A percentile compares a stretch with the other conserved stretches of the same genome.
Evolutionary conservation across 208 protist species (phyloP).

Genomic region (Acanthamoeba royreba): DNA sequence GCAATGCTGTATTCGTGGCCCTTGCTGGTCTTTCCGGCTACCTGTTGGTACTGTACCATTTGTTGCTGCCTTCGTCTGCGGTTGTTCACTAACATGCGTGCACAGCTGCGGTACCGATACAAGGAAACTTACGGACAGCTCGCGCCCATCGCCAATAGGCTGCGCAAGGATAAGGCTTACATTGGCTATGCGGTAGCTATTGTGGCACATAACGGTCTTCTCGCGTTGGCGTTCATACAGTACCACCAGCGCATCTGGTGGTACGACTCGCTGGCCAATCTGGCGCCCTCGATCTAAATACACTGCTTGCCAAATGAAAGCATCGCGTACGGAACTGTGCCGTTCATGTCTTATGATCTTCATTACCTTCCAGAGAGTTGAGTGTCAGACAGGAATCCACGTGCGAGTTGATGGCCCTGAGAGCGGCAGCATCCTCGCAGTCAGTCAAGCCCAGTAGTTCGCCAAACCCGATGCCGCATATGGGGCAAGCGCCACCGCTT

Average conservation of each 20-base stretch:
- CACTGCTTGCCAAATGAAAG: too few species aligned
- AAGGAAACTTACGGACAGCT: not conserved
- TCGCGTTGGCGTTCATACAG: slow-evolving; percentile 35
- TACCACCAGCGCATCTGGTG: slow-evolving; percentile 52
- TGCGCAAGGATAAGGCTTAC: not conserved
- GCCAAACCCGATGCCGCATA: too few species aligned
- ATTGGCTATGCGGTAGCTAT: slow-evolving; percentile 7
- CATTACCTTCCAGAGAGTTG: too few species aligned
- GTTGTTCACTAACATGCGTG: not conserved
- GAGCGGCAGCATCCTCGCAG: too few species aligned
- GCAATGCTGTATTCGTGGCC: not conserved
- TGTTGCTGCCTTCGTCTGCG: not conserved
- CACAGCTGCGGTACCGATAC: not conserved
- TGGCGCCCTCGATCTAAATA: too few species aligned
- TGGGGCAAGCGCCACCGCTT: too few species aligned
- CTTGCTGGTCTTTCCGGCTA: not conserved
- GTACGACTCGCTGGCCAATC: slow-evolving; percentile 44
- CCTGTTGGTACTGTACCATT: not conserved
- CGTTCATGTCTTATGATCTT: too few species aligned
- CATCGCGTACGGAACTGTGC: too few species aligned
- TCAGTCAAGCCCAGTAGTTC: too few species aligned
- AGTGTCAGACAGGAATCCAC: too few species aligned
- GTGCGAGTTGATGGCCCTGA: too few species aligned
- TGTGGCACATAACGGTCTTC: not conserved
- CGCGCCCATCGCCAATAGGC: not conserved